Percentiles rank a stretch among this genome's conserved stretches.
phyloP scores from a whole-genome alignment of 257 asterid genomes.

The Linaria vulgaris region DNA sequence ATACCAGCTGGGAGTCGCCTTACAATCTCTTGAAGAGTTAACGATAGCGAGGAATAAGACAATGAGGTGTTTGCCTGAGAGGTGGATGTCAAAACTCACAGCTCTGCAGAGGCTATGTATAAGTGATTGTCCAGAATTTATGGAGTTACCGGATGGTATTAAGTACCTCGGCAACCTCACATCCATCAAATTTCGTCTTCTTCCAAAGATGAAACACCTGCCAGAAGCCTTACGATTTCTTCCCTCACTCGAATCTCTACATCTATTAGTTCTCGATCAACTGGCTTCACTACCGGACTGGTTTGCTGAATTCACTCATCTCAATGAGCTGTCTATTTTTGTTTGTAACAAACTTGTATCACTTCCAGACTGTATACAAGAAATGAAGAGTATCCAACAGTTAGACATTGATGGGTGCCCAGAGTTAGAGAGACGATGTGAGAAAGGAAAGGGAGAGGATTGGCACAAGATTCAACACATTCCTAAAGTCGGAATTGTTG shows the following conservation, averaged over 20 bases:
- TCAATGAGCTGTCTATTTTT: background rate
- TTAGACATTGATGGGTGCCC: constrained; percentile 5
- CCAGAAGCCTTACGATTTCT: constrained; percentile 18
- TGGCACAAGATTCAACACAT: constrained; percentile 33
- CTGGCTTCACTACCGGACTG: constrained; percentile 29
- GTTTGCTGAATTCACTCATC: background rate
- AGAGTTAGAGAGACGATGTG: constrained; percentile 16
- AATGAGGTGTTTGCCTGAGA: background rate
- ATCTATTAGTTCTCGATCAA: background rate
- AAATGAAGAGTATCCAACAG: constrained; percentile 21
- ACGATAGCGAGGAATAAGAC: background rate
- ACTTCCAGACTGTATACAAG: constrained; percentile 25
- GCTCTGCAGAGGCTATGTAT: background rate
- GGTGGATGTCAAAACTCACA: constrained; percentile 14
- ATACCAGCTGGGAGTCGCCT: constrained; percentile 9
- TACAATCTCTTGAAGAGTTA: background rate
- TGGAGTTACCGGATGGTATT: constrained; percentile 17
- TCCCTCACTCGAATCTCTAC: background rate
- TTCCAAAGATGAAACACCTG: constrained; percentile 18
- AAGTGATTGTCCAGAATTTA: background rate
- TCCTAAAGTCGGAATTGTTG: background rate
- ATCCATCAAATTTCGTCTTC: rapidly evolving
- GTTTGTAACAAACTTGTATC: constrained; percentile 21
- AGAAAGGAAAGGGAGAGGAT: constrained; percentile 33
- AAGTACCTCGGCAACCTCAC: constrained; percentile 9